Evolutionary conservation across 2,329 filamentous ascomycete genomes (phyloP).

Genomic region (Diplocarpon rosae): DNA sequence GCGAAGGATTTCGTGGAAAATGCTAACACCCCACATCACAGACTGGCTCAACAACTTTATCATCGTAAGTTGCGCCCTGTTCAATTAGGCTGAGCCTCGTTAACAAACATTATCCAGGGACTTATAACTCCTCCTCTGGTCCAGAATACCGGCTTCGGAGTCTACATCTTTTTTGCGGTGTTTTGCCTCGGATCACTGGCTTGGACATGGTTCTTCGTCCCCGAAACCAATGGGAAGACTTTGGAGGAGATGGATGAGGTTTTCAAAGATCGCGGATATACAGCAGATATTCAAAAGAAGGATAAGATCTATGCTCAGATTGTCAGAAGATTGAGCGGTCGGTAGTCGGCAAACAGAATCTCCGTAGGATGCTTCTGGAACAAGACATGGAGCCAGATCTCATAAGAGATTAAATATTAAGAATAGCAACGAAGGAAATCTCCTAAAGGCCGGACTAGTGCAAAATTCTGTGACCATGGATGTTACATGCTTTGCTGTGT

Average conservation of each 20-base stretch:
- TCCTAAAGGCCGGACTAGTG: no score
- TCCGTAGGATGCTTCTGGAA: no score
- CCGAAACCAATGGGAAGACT: conserved; percentile 44
- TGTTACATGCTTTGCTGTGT: no score
- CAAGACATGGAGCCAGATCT: no score
- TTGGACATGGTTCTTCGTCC: conserved; percentile 34
- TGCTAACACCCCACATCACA: conserved; percentile 26
- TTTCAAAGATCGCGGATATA: conserved; percentile 1
- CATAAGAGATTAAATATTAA: no score
- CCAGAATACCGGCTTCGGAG: conserved; percentile 35
- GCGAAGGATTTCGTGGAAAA: accelerated
- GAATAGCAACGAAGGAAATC: no score
- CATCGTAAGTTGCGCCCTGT: conserved; percentile 24
- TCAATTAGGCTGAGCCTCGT: not conserved
- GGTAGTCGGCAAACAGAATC: no score
- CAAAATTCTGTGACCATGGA: no score
- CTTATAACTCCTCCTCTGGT: conserved; percentile 36
- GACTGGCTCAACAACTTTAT: conserved; percentile 38
- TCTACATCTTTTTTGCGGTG: conserved; percentile 45
- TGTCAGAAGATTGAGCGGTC: not conserved
- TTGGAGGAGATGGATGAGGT: conserved; percentile 44
- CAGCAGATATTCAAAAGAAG: not conserved
- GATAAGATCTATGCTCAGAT: not conserved
- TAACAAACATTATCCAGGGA: conserved; percentile 8
- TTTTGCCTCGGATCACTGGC: conserved; percentile 38